Evolutionary conservation across 306 rosid species (phyloP), one percentile per base, ranked within the genome.

Genomic region (Trifolium fragiferum): DNA sequence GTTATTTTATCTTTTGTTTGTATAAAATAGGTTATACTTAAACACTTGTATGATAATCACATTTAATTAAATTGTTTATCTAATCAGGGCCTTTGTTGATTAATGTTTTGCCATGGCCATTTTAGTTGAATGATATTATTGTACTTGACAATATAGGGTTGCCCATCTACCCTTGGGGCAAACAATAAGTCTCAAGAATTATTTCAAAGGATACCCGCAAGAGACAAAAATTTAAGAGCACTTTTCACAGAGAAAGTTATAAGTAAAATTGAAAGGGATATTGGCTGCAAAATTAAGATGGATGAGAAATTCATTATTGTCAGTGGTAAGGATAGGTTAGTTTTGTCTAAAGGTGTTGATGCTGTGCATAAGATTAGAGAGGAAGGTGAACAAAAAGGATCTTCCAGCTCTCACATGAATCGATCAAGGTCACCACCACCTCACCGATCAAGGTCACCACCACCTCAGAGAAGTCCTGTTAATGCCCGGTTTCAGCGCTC

Each of bases 111-210:
- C 33, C 4, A 33, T 72, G 16, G 10, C 41, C 44, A 67, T 76
- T 76, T 80, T 79, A 47, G 81, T 63, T 68, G 46, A 67, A 78
- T 20, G 62, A 12, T 70, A 19, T 51, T 60, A 18, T 67, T 18
- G 55, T 54, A 46, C 74, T 66, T 84, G 78, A 47, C 66, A 59
- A 76, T 73, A 10, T 72, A 94, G 99, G 99, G 99, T 19, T 95
- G 99, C 74, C 99, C 99, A 23, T 84, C 99, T 72, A 95, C 99
- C 10, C 94, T 95, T 77, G 99, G 99, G 83, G 94, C 96, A 59
- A 91, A 86, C 79, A 93, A 97, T 68, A 95, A 86, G 87, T 85
- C 96, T 80, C 98, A 92, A 83, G 99, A 95, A 81, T 95, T 95
- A 84, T 87, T 90, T 85, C 96, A 95, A 84, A 92, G 99, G 87